phyloP scores from a whole-genome alignment of 169 alveolate species.

The Cryptosporidium sp. region DNA sequence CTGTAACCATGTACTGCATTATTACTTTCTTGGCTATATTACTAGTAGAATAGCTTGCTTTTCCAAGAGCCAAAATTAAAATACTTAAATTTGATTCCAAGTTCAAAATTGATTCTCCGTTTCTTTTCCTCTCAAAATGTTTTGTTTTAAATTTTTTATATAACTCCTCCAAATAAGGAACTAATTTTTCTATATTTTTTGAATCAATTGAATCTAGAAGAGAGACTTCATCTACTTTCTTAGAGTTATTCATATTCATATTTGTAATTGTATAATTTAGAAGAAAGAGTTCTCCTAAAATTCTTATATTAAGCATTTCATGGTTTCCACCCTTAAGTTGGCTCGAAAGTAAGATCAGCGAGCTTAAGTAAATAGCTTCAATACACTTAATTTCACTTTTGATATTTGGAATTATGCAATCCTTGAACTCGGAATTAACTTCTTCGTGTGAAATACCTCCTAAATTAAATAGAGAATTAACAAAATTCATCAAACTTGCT shows the following conservation, averaged over 20 bases:
- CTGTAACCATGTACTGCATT: slow-evolving; percentile 30
- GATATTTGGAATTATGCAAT: slow-evolving; percentile 1
- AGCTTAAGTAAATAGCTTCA: slow-evolving; percentile 32
- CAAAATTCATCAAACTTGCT: neutral
- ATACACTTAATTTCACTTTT: neutral
- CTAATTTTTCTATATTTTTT: neutral
- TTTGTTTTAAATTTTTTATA: neutral
- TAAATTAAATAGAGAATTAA: neutral
- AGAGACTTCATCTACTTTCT: neutral
- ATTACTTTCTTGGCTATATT: slow-evolving; percentile 32
- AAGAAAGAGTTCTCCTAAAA: slow-evolving; percentile 43
- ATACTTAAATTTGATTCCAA: slow-evolving; percentile 29
- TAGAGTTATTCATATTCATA: slow-evolving; percentile 3
- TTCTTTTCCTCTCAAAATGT: neutral
- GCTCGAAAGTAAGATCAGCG: neutral
- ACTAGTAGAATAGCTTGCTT: slow-evolving; percentile 42
- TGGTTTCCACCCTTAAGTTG: neutral
- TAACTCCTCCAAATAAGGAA: slow-evolving; percentile 44
- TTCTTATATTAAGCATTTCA: slow-evolving; percentile 38
- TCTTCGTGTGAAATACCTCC: neutral
- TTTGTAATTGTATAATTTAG: slow-evolving; percentile 23
- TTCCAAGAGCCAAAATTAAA: slow-evolving; percentile 30
- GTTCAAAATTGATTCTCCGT: neutral
- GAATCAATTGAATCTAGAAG: slow-evolving; percentile 13
- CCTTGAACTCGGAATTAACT: neutral